Evolutionary conservation across 345 rosid species (phyloP).

Genomic region (Capsella bursapastoris): DNA sequence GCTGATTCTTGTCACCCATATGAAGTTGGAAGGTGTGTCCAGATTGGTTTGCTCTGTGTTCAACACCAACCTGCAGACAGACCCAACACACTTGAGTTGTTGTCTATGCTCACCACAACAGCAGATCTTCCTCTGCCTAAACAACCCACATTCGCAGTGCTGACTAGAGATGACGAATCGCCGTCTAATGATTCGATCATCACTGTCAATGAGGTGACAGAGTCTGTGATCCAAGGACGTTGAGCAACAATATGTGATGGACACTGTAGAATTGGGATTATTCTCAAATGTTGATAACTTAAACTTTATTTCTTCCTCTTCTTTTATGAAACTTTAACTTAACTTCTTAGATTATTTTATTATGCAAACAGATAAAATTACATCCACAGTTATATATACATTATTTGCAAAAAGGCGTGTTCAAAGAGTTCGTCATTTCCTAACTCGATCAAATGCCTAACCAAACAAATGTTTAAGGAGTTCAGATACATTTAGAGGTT

Average conservation of each 20-base stretch:
- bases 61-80: constrained; percentile 35
- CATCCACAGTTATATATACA: background rate
- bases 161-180: background rate
- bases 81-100: constrained; percentile 26
- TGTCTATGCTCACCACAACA: constrained; percentile 30
- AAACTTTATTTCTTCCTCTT: background rate
- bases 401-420: background rate
- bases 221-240: background rate
- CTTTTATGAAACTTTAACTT: no score
- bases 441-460: constrained; percentile 12
- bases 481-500: no score
- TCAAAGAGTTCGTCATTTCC: background rate
- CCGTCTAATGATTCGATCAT: background rate
- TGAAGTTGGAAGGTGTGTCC: constrained; percentile 33
- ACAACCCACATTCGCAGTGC: constrained; percentile 30
- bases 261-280: background rate
- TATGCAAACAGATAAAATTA: background rate
- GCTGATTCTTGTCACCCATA: background rate
- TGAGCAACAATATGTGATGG: background rate
- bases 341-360: background rate
- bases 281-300: background rate
- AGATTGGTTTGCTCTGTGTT: constrained; percentile 35
- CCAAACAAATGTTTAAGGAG: background rate
- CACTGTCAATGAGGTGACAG: background rate
- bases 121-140: constrained; percentile 30